Evolutionary conservation across 192 early-diverging fungal genomes (phyloP).

Genomic region (Obelidium mucronatum): DNA sequence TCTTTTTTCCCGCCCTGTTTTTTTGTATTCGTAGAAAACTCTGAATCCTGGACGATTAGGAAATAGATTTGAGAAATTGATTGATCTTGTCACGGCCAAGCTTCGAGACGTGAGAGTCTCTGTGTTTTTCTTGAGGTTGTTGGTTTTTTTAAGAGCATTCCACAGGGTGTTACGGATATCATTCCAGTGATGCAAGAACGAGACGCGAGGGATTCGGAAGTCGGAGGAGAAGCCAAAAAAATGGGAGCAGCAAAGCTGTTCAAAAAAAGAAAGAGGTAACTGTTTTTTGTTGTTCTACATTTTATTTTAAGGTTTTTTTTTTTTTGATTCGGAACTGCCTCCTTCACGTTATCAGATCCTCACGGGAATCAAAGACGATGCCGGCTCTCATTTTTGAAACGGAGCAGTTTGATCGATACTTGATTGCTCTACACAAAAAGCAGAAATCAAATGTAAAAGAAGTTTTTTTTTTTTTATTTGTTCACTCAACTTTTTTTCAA

Average conservation of each 20-base stretch:
- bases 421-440: conserved; percentile 74
- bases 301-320: no score
- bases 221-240: neutral
- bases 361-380: conserved; percentile 74
- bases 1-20: no score
- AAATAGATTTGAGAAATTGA: conserved; percentile 1
- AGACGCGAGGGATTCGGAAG: neutral
- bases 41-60: no score
- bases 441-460: conserved; percentile 64
- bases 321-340: no score
- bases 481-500: conserved; percentile 16
- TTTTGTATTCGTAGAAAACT: no score
- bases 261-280: conserved; percentile 26
- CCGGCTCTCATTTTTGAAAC: conserved; percentile 75
- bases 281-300: neutral
- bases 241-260: conserved; percentile 17
- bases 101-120: conserved; percentile 6
- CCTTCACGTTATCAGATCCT: no score
- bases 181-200: conserved; percentile 19
- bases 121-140: neutral
- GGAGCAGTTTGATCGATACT: conserved; percentile 79
- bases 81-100: neutral
- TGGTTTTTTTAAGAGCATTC: neutral
- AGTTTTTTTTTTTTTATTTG: conserved; percentile 6
- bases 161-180: neutral